Conservation (phyloP, 371 early-diverging fungal genomes). For the Mucor lusitanicus region DNA sequence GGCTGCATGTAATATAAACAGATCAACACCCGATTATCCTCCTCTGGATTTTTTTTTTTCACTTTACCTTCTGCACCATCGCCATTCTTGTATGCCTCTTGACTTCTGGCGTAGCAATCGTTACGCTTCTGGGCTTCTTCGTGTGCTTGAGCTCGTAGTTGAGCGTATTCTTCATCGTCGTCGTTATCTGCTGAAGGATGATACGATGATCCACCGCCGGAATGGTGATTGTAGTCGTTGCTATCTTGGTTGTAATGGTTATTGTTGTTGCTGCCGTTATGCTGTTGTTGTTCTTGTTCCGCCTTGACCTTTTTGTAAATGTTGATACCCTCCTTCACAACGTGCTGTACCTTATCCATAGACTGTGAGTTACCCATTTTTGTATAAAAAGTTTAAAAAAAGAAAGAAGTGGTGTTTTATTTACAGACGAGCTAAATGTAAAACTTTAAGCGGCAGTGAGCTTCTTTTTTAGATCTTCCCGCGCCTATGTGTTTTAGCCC, state of each 20-base stretch:
- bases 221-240: not conserved
- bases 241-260: conserved; percentile 9
- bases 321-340: conserved; percentile 24
- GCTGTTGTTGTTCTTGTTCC: conserved; percentile 16
- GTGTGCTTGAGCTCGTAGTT: conserved; percentile 39
- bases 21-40: not conserved
- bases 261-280: conserved; percentile 10
- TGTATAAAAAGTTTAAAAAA: not conserved
- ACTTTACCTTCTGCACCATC: conserved; percentile 47
- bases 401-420: not conserved
- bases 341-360: conserved; percentile 24
- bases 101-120: conserved; percentile 41
- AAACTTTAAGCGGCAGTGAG: not conserved
- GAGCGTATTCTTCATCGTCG: conserved; percentile 42
- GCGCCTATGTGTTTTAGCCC: not conserved
- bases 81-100: conserved; percentile 45
- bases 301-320: conserved; percentile 31
- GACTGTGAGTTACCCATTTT: conserved; percentile 50
- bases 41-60: not conserved
- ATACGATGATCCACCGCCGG: conserved; percentile 5
- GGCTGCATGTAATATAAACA: conserved; percentile 21
- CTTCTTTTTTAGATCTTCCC: not conserved
- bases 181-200: conserved; percentile 17
- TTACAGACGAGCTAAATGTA: not conserved
- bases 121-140: conserved; percentile 51